phyloP scores from a whole-genome alignment of 257 asterid species.

The Solanum virginianum region DNA sequence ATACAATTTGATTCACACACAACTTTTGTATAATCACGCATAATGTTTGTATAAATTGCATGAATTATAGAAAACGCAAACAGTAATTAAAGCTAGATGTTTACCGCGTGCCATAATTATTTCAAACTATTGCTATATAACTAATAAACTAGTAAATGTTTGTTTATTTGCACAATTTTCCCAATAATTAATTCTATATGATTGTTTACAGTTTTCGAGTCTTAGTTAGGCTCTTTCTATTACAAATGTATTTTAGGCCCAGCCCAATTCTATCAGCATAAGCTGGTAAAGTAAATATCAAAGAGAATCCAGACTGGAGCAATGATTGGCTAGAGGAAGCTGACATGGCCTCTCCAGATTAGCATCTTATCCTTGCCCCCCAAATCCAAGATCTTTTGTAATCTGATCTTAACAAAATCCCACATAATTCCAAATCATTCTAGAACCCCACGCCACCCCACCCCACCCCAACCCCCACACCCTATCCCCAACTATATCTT shows the following conservation, averaged over 20 bases:
- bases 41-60: too few relatives aligned
- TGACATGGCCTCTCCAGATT: constrained; percentile 20
- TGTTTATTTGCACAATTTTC: too few relatives aligned
- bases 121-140: too few relatives aligned
- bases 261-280: background rate
- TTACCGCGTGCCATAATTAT: too few relatives aligned
- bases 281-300: background rate
- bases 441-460: background rate
- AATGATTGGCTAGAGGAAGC: constrained; percentile 37
- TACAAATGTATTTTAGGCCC: background rate
- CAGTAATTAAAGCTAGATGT: too few relatives aligned
- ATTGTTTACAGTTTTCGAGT: background rate
- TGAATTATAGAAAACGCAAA: too few relatives aligned
- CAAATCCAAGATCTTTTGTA: background rate
- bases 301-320: constrained; percentile 33
- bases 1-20: too few relatives aligned
- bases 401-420: background rate
- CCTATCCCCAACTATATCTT: background rate
- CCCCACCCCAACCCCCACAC: background rate
- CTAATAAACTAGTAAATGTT: too few relatives aligned
- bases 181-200: too few relatives aligned
- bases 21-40: too few relatives aligned
- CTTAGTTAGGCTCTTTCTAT: background rate
- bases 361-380: constrained; percentile 33
- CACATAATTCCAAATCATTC: background rate